Evolutionary conservation across 2,329 filamentous ascomycete genomes (phyloP).

Genomic region (Scedosporium apiospermum): DNA sequence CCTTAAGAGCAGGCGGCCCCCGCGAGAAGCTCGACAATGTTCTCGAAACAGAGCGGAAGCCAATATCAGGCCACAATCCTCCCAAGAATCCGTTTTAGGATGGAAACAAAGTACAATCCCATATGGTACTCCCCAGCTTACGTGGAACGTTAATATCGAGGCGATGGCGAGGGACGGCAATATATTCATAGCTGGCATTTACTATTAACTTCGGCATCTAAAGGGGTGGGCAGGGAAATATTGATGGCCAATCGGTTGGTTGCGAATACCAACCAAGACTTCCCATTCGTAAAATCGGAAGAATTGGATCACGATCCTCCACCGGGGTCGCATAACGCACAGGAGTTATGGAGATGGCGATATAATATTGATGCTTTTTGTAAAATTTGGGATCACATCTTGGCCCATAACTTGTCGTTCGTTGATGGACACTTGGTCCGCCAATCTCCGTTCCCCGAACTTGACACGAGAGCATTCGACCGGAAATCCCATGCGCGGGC

Average conservation of each 20-base stretch:
- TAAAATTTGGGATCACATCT: too few relatives aligned
- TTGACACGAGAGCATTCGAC: too few relatives aligned
- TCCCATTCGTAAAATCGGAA: background rate
- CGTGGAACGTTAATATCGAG: slow-evolving; percentile 1
- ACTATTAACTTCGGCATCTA: background rate
- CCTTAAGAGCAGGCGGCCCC: background rate
- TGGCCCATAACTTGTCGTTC: too few relatives aligned
- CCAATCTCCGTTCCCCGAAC: too few relatives aligned
- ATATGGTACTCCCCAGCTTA: background rate
- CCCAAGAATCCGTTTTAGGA: background rate
- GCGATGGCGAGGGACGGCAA: background rate
- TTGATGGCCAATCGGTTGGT: background rate
- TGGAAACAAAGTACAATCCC: background rate
- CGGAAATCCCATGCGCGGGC: too few relatives aligned
- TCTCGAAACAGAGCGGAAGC: background rate
- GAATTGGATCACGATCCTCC: background rate
- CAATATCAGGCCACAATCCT: background rate
- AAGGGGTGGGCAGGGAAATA: background rate
- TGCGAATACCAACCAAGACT: background rate
- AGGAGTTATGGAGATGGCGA: too few relatives aligned
- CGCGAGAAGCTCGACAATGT: background rate
- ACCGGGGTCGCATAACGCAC: background rate
- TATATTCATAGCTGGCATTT: background rate
- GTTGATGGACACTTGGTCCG: too few relatives aligned
- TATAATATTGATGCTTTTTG: too few relatives aligned